Conservation (phyloP, 208 protist species). For the Herpetomonas muscarum region DNA sequence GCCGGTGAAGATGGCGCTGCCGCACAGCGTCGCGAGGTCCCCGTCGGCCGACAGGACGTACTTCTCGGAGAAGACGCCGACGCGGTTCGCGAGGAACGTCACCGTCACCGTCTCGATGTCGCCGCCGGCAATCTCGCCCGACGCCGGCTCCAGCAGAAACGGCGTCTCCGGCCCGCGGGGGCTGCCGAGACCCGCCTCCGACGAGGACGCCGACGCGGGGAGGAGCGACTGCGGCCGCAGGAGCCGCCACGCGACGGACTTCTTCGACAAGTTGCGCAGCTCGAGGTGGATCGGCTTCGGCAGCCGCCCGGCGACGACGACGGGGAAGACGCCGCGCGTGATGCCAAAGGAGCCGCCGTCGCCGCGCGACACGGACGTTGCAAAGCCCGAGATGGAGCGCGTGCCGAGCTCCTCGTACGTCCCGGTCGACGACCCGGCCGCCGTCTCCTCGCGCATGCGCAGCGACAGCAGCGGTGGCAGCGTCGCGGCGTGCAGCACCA, state of each 20-base stretch:
- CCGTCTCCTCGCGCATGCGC: not conserved
- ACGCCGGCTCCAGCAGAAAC: slow-evolving; percentile 65
- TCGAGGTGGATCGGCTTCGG: slow-evolving; percentile 36
- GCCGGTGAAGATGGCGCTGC: slow-evolving; percentile 45
- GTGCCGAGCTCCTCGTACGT: no score
- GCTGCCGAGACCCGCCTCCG: not conserved
- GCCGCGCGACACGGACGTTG: no score
- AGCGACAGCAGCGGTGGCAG: slow-evolving; percentile 34
- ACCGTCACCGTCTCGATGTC: slow-evolving; percentile 35
- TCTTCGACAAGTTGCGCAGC: slow-evolving; percentile 42
- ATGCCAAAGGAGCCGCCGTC: no score
- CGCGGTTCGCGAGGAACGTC: slow-evolving; percentile 53
- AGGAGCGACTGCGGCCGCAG: no score
- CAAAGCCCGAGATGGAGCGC: no score
- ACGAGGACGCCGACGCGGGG: not conserved
- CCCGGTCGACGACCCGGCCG: no score
- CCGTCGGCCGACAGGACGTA: slow-evolving; percentile 62
- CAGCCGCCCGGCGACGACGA: slow-evolving; percentile 46
- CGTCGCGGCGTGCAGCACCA: slow-evolving; percentile 40
- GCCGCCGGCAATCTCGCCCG: slow-evolving; percentile 43
- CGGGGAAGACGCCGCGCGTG: slow-evolving; percentile 34
- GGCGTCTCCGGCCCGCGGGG: slow-evolving; percentile 4
- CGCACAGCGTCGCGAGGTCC: slow-evolving; percentile 37
- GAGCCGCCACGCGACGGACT: slow-evolving; percentile 16
- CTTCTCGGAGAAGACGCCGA: slow-evolving; percentile 22